Evolutionary conservation across 345 rosid genomes (phyloP).

Genomic region (Sisymbrium altissimum): DNA sequence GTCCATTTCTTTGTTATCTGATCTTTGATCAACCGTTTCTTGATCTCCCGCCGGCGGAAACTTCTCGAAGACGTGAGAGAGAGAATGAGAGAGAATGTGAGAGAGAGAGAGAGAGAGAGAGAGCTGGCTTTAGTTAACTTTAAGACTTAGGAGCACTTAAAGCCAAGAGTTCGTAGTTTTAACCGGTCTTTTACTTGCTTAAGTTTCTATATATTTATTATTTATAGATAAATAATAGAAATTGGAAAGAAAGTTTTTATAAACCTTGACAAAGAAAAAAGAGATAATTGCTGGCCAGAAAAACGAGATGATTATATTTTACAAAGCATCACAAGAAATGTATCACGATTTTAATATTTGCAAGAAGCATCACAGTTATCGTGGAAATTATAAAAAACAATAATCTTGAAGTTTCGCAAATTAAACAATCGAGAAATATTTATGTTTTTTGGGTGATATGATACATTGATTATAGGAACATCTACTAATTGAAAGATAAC

Average conservation of each 20-base stretch:
- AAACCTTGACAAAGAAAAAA: neutral
- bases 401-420: neutral
- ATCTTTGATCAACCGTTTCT: neutral
- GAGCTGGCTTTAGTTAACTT: slow-evolving; percentile 12
- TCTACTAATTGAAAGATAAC: neutral
- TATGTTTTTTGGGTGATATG: neutral
- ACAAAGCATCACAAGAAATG: neutral
- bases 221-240: neutral
- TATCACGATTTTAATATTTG: neutral
- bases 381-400: neutral
- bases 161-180: slow-evolving; percentile 17
- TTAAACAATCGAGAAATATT: neutral
- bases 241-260: neutral
- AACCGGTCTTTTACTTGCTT: slow-evolving; percentile 11
- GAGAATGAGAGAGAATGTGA: neutral
- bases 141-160: slow-evolving; percentile 23
- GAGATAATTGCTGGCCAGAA: no score
- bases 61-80: slow-evolving; percentile 15
- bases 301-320: neutral
- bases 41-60: slow-evolving; percentile 23
- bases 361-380: neutral
- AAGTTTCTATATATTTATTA: neutral
- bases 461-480: neutral
- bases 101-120: slow-evolving; percentile 4
- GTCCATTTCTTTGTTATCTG: slow-evolving; percentile 37